Conservation (phyloP, 805 yeast species). For the Blastobotrys chiropterorum region DNA sequence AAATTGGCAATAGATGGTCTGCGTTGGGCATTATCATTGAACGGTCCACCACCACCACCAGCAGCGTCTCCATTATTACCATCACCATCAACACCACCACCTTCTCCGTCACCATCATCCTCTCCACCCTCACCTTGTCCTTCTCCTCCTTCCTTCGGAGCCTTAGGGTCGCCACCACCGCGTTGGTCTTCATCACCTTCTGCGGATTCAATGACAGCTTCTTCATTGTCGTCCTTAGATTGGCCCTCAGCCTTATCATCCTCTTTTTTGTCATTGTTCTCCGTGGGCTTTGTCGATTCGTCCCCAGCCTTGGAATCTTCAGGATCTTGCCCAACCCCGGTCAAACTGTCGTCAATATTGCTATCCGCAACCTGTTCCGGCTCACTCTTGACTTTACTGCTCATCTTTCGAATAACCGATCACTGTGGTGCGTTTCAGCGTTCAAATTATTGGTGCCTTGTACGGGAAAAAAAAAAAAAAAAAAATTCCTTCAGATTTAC, state of each 20-base stretch:
- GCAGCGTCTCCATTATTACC: neutral
- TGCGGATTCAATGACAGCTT: neutral
- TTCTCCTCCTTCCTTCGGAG: neutral
- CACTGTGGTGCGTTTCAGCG: too few relatives aligned
- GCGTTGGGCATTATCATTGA: slow-evolving; percentile 11
- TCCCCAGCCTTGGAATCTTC: neutral
- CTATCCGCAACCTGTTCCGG: neutral
- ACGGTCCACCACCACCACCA: neutral
- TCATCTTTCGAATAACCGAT: too few relatives aligned
- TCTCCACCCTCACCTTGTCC: neutral
- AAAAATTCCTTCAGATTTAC: neutral
- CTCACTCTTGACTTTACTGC: neutral
- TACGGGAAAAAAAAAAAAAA: too few relatives aligned
- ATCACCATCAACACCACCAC: slow-evolving; percentile 3
- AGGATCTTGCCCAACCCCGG: neutral
- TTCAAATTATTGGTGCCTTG: too few relatives aligned
- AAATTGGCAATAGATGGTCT: slow-evolving; percentile 16
- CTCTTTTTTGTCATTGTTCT: neutral
- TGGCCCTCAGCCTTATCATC: neutral
- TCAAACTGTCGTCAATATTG: neutral
- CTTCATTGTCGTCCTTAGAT: neutral
- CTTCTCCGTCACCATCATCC: neutral
- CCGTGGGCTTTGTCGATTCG: too few relatives aligned
- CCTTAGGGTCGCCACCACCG: neutral
- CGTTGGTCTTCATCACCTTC: neutral